Evolutionary conservation across 495 filamentous ascomycete genomes (phyloP), one percentile per base, ranked within the genome.

Genomic region (Jackrogersella multiformis): DNA sequence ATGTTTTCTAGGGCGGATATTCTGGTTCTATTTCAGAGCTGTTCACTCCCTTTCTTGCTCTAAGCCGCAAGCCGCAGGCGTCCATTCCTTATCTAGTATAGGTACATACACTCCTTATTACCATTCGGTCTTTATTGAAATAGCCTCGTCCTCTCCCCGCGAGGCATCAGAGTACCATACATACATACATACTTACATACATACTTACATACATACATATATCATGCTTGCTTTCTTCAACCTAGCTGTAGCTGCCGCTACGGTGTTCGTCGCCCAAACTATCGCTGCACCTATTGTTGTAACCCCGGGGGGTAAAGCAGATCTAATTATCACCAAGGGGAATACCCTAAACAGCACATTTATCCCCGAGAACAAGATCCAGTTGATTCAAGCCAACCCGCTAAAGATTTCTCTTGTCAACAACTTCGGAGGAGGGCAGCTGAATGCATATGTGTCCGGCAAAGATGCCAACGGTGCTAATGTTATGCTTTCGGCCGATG

Each of bases 361-460:
- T n/a, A 13, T 24, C 20, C 28, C 49, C n/a, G 49, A 16, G n/a
- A 32, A 9, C 5, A 32, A 30, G 7, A 16, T 16, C 28, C 49
- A 53, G 15, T 8, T 30, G 23, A 38, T 18, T 5, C 30, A 49
- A 3, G 28, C 57, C 24, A 64, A 46, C 51, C 56, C 64, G 0
- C 60, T 72, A 24, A 71, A 69, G 57, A 68, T 77, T 16, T 57
- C 71, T 30, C 26, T 82, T 21, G 64, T 71, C 7, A 82, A 82
- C 71, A 81, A 82, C 69, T 76, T 78, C 48, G 78, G 63, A 36
- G 74, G 58, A 48, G 66, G 71, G 2, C 34, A 45, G 30, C 61
- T 81, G 57, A 76, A 78, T 58, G 74, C 73, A 48, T 82, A 80
- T 60, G 49, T 82, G n/a, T 75, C 64, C 4, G 80, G 78, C 16